These are phyloP conservation scores for Lecanicillium sp. DNA, from an alignment of 2,329 filamentous ascomycete genomes.

Conservation along the genomic window DNA sequence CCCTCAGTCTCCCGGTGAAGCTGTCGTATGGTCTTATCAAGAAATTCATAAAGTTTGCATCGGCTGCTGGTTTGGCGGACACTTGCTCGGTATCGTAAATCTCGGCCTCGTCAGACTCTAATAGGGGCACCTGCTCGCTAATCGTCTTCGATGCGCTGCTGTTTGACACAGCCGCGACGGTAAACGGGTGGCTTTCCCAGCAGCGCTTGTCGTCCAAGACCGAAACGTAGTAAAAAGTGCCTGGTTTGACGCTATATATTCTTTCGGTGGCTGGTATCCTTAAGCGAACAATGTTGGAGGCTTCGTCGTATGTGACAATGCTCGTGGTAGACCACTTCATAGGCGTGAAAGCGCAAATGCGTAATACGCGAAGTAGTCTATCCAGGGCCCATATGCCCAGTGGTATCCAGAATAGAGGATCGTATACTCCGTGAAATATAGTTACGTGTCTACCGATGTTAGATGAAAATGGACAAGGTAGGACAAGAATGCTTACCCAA, in stretches of 20 bases:
- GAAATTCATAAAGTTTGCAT: conserved; percentile 24
- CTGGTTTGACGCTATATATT: conserved; percentile 26
- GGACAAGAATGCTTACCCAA: conserved; percentile 19
- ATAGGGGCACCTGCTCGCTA: conserved; percentile 23
- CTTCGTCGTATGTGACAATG: conserved; percentile 23
- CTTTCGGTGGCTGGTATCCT: conserved; percentile 25
- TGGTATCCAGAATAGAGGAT: conserved; percentile 41
- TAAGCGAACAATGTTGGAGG: conserved; percentile 33
- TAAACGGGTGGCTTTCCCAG: conserved; percentile 45
- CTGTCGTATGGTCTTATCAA: conserved; percentile 37
- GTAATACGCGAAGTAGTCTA: conserved; percentile 33
- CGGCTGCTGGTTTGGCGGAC: conserved; percentile 1
- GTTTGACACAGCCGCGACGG: conserved; percentile 26
- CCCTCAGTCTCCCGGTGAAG: conserved; percentile 30
- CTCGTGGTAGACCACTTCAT: conserved; percentile 27
- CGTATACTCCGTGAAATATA: conserved; percentile 42
- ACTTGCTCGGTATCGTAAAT: conserved; percentile 1
- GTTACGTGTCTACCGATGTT: conserved; percentile 29
- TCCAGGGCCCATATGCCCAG: conserved; percentile 41
- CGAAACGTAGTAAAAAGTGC: conserved; percentile 38
- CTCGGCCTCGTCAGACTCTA: conserved; percentile 13
- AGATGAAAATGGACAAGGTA: too few species aligned
- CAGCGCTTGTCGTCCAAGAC: conserved; percentile 28
- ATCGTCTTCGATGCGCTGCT: conserved; percentile 13
- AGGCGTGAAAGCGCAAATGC: conserved; percentile 32